Base-by-base conservation (phyloP, 257 asterid genomes). In the Nicotiana tomentosiformis region DNA sequence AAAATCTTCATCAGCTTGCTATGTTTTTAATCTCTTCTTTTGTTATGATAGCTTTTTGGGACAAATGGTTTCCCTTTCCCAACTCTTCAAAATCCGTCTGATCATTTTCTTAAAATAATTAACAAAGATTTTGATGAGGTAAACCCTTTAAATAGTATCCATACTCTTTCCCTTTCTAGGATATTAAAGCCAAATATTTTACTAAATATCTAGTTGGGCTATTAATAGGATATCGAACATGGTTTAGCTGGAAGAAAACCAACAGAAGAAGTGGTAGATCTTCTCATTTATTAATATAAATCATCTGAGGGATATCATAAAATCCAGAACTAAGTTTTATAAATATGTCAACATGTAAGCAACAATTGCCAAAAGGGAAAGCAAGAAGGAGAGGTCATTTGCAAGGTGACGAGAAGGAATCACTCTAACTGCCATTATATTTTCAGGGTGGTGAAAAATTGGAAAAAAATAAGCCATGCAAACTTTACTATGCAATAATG, bases 111-210 rank as follows among this genome's bases (percentile, higher is more conserved):
- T 10, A 80, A 55, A 60, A 85, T 78, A 37, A 84, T 87, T 66
- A 87, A 83, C 79, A 83, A 81, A 64, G 90, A 87, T 33, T 87
- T 87, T 77, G 83, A 80, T 64, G 82, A 67, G 89, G 87, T 82
- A 69, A 23, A 23, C 26, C 26, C 26, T 23, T 23, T 23, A 43
- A 23, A 1, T 17, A n/a, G 12, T 5, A 43, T 43, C 9, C 62
- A 14, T 49, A 14, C 1, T 23, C 10, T 4, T 46, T 6, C 11
- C 23, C 2, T 11, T 0, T 43, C 58, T n/a, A 10, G 18, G 60
- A 46, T 39, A 39, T 39, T 39, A 37, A 6, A 43, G 37, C 0
- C 23, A 49, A 23, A 23, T 0, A 49, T 14, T 70, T 46, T 2
- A 72, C 20, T 23, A 4, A 72, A 49, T 15, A 3, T 49, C 26